Conservation (phyloP, 345 rosid genomes). For the Eucalyptus brandiana region DNA sequence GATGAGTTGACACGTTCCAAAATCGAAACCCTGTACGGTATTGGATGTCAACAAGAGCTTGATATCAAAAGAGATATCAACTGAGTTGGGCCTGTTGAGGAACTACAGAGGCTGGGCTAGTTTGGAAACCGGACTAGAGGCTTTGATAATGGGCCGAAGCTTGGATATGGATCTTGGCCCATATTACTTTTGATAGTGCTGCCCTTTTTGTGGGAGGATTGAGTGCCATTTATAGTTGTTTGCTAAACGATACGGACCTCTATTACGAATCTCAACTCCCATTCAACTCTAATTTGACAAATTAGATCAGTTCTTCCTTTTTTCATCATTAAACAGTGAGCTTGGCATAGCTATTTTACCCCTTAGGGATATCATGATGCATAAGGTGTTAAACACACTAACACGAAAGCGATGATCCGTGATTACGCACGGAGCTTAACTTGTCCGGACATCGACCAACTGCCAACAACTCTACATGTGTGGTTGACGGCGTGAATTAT, state of each 20-base stretch:
- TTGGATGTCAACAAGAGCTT: no score
- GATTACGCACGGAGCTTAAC: background rate
- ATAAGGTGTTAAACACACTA: background rate
- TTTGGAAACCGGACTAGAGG: background rate
- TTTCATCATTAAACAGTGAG: background rate
- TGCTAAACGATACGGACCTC: no score
- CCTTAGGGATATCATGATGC: background rate
- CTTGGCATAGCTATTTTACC: background rate
- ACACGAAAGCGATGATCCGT: background rate
- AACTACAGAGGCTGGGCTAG: background rate
- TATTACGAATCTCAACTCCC: background rate
- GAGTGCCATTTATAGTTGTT: background rate
- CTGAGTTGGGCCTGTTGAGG: background rate
- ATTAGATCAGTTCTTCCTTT: background rate
- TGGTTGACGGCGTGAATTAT: background rate
- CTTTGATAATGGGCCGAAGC: background rate
- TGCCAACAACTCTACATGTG: background rate
- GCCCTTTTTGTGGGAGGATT: background rate
- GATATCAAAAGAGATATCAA: background rate
- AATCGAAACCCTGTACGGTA: background rate
- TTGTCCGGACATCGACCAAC: rapidly evolving
- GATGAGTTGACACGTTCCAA: background rate
- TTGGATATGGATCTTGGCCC: background rate
- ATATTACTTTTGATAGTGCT: background rate
- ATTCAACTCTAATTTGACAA: background rate